Conservation (phyloP, 345 rosid genomes). For the Combretum micranthum region DNA sequence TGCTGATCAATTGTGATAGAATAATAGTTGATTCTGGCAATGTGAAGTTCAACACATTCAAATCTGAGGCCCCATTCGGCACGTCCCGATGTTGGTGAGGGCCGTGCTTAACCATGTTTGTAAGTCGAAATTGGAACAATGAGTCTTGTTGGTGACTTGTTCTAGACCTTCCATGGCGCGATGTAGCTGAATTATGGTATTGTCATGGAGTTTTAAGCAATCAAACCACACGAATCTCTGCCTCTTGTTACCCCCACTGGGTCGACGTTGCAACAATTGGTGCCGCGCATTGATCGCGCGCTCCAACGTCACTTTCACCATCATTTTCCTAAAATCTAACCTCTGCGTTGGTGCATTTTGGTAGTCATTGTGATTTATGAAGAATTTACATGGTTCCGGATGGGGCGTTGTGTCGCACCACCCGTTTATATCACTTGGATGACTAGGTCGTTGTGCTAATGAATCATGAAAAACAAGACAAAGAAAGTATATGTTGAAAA, state of each 20-base stretch:
- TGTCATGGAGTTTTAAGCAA: constrained; percentile 51
- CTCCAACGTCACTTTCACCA: constrained; percentile 42
- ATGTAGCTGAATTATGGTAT: constrained; percentile 53
- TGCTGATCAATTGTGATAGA: constrained; percentile 29
- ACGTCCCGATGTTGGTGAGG: constrained; percentile 69
- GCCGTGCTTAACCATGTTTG: no score
- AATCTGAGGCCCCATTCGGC: constrained; percentile 43
- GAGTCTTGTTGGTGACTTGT: not conserved
- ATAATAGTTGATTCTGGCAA: constrained; percentile 26
- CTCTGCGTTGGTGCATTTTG: constrained; percentile 25
- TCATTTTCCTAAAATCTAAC: constrained; percentile 43
- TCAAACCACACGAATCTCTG: constrained; percentile 52
- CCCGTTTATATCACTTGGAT: constrained; percentile 26
- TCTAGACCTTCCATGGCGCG: constrained; percentile 41
- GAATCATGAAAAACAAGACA: constrained; percentile 12
- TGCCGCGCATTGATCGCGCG: constrained; percentile 30
- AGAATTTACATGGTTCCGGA: constrained; percentile 56
- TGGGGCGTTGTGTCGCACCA: constrained; percentile 86
- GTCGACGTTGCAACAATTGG: constrained; percentile 20
- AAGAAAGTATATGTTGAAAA: no score
- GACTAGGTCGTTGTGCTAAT: constrained; percentile 8
- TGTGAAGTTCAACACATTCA: constrained; percentile 49
- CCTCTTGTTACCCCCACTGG: constrained; percentile 18
- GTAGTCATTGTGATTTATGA: constrained; percentile 21
- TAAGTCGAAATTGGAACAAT: constrained; percentile 53